Percentiles rank a stretch among this genome's conserved stretches.
phyloP scores from a whole-genome alignment of 2,329 filamentous ascomycete genomes.

The Ceratocystis eucalypticola region DNA sequence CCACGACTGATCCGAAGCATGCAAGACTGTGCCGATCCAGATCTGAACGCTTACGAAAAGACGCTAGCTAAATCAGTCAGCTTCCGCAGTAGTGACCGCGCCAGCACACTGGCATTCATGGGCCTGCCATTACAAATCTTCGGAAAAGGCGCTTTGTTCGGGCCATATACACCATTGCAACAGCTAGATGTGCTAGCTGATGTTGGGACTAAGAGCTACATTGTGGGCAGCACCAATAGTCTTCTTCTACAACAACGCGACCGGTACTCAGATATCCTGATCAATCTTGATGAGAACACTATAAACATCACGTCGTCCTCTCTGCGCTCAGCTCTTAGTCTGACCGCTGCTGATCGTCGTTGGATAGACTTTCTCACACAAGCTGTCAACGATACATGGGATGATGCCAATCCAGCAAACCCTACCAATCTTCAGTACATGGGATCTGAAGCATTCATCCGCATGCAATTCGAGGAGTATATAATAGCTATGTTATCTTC shows the following conservation, averaged over 20 bases:
- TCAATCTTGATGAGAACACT: slow-evolving; percentile 84
- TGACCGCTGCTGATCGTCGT: slow-evolving; percentile 76
- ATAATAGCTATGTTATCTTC: slow-evolving; percentile 75
- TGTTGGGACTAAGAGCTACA: slow-evolving; percentile 88
- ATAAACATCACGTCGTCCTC: slow-evolving; percentile 74
- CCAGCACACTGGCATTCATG: slow-evolving; percentile 84
- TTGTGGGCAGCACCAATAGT: slow-evolving; percentile 94
- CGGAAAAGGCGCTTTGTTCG: slow-evolving; percentile 88
- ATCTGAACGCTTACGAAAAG: slow-evolving; percentile 70
- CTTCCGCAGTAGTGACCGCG: slow-evolving; percentile 79
- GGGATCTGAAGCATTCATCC: slow-evolving; percentile 93
- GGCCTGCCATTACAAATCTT: slow-evolving; percentile 90
- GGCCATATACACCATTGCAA: slow-evolving; percentile 90
- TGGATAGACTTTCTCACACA: slow-evolving; percentile 97
- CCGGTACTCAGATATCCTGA: slow-evolving; percentile 87
- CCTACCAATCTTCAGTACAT: slow-evolving; percentile 94
- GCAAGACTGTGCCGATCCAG: slow-evolving; percentile 92
- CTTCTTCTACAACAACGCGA: slow-evolving; percentile 87
- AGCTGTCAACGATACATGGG: slow-evolving; percentile 92
- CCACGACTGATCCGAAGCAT: slow-evolving; percentile 80
- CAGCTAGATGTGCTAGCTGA: slow-evolving; percentile 90
- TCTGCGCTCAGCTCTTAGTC: slow-evolving; percentile 57
- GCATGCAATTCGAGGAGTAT: slow-evolving; percentile 94
- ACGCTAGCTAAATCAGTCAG: slow-evolving; percentile 65
- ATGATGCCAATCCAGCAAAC: slow-evolving; percentile 71